Conservation (phyloP, 106 monocot genomes). For the Acorus gramineus region DNA sequence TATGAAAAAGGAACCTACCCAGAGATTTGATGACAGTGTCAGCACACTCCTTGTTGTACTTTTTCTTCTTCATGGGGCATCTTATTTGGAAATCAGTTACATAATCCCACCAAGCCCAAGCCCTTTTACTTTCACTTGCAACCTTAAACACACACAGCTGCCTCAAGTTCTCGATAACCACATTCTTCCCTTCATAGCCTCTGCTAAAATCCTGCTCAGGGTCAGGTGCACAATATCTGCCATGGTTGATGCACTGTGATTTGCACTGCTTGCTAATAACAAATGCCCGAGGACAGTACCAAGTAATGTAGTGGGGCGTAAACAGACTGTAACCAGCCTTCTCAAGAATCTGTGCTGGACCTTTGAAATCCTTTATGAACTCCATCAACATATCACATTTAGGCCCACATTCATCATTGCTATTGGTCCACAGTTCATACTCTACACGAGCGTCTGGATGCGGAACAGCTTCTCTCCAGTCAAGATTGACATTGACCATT, state of each 20-base stretch:
- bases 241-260: conserved; percentile 95
- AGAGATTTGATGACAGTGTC: conserved; percentile 76
- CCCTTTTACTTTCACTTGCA: conserved; percentile 69
- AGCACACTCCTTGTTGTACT: conserved; percentile 92
- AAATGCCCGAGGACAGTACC: conserved; percentile 90
- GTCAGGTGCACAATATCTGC: conserved; percentile 95
- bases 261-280: conserved; percentile 87
- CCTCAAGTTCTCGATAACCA: conserved; percentile 89
- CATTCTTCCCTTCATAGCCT: conserved; percentile 95
- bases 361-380: conserved; percentile 80
- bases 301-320: conserved; percentile 99
- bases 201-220: conserved; percentile 93
- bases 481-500: conserved; percentile 92
- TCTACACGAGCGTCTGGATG: conserved; percentile 97
- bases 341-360: conserved; percentile 86
- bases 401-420: conserved; percentile 97
- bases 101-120: conserved; percentile 99
- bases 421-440: conserved; percentile 96
- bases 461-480: conserved; percentile 97
- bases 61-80: conserved; percentile 95
- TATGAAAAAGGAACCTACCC: conserved; percentile 33
- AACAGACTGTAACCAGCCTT: conserved; percentile 83
- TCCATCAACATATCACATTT: conserved; percentile 89
- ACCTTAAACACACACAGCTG: conserved; percentile 84
- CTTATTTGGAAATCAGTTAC: conserved; percentile 96